Evolutionary conservation across 371 early-diverging fungal species (phyloP), one percentile per base, ranked within the genome.

Genomic region (Mucor velutinosus): DNA sequence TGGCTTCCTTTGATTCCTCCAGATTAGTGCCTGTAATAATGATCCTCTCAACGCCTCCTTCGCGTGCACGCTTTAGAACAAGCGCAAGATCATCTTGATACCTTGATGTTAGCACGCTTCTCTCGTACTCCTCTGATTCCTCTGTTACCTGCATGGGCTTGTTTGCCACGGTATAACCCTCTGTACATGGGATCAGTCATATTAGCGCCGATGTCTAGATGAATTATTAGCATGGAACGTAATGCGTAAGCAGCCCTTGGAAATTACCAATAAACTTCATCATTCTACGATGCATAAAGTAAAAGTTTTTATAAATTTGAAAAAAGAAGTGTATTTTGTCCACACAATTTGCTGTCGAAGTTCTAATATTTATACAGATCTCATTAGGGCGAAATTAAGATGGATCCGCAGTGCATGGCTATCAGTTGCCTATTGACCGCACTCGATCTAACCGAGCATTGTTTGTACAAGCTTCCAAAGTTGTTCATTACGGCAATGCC

Each of bases 151-250:
- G 77, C 70, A 71, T 95, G 96, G 19, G 74, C 83, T 66, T 82
- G 88, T 62, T 90, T 94, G 29, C 90, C 94, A 47, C 90, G 87
- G 75, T 96, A 96, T 15, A 84, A 58, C 14, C 96, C 96, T 19
- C 86, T 83, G 72, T 94, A 96, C 88, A 94, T 90, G 33, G 89
- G 84, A 71, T 95, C 94, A 0, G 93, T 92, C 71, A 95, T 82
- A 65, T 95, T 95, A 39, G 89, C 89, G 27, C 90, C 96, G 75
- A 95, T 93, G 61, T 95, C 95, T 83, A 67, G 1, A n/a, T 41
- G 21, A 21, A 3, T 7, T 43, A 2, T 23, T 60, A 37, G 27
- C 21, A 12, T 11, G 25, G 7, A 8, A 51, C 14, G 10, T 51
- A 3, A 51, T 23, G 8, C 7, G 19, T 0, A 25, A 23, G 21